phyloP scores from a whole-genome alignment of 2,329 filamentous ascomycete species.

The Hymenotorrendiella dingleyae region DNA sequence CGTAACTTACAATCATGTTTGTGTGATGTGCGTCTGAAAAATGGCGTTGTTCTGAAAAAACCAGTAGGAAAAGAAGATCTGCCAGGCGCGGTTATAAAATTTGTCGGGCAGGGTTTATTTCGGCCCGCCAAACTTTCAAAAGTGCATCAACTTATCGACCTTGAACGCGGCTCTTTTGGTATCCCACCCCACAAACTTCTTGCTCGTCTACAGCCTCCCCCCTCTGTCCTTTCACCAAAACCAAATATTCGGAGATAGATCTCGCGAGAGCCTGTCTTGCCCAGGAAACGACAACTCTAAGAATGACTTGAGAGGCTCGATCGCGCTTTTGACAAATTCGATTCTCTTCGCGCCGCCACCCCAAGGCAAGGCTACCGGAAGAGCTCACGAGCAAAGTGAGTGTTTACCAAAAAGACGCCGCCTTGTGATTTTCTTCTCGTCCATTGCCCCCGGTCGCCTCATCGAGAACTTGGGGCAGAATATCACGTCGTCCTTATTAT shows the following conservation, averaged over 20 bases:
- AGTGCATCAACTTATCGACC: not conserved
- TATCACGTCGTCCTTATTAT: no score
- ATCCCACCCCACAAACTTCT: constrained; percentile 14
- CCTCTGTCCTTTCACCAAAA: not conserved
- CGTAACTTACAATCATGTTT: constrained; percentile 26
- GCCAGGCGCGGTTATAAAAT: constrained; percentile 13
- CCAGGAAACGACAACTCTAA: constrained; percentile 3
- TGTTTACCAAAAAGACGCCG: not conserved
- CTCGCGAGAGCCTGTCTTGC: not conserved
- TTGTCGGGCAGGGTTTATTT: constrained; percentile 14
- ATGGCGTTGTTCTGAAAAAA: constrained; percentile 1
- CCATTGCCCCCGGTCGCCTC: no score
- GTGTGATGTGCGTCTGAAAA: constrained; percentile 5
- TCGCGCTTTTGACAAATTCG: constrained; percentile 19
- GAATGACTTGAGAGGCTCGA: constrained; percentile 28
- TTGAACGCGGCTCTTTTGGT: constrained; percentile 9
- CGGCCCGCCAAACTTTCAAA: constrained; percentile 15
- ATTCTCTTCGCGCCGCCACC: constrained; percentile 26
- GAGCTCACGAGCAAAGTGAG: constrained; percentile 15
- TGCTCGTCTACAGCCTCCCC: not conserved
- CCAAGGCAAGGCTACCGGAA: constrained; percentile 27
- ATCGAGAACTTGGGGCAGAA: no score
- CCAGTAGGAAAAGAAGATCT: not conserved
- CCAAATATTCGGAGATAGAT: not conserved
- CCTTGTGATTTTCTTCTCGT: not conserved